Percentiles rank a stretch among this genome's conserved stretches.
phyloP scores from a whole-genome alignment of 306 rosid genomes.

The Mimosa bimucronata region DNA sequence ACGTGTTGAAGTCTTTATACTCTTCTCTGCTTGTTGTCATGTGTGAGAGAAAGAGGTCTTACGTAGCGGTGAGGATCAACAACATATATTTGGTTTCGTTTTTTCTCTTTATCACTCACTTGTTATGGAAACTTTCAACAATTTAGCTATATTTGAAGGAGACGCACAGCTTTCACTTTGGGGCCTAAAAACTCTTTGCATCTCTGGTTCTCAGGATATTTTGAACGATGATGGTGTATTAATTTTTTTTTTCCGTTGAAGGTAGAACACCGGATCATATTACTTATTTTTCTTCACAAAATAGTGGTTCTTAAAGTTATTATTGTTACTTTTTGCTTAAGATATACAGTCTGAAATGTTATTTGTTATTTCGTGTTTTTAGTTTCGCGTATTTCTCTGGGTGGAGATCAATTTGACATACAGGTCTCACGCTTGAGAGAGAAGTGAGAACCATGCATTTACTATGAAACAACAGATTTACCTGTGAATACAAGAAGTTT shows the following conservation, averaged over 20 bases:
- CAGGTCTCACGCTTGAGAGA: background rate
- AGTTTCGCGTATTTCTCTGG: background rate
- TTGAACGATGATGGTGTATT: background rate
- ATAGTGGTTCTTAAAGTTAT: background rate
- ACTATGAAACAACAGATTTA: background rate
- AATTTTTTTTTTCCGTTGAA: background rate
- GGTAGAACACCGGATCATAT: background rate
- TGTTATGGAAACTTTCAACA: constrained; percentile 11
- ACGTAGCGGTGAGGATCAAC: background rate
- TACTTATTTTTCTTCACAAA: background rate
- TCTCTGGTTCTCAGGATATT: background rate
- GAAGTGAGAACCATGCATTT: constrained; percentile 2
- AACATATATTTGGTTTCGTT: background rate
- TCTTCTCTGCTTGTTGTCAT: background rate
- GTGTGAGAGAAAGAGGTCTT: background rate
- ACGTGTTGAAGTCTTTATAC: constrained; percentile 19
- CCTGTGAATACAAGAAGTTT: background rate
- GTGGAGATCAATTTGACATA: background rate
- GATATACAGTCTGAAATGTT: background rate
- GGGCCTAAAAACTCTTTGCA: background rate
- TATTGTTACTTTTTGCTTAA: background rate
- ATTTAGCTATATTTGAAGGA: constrained; percentile 6
- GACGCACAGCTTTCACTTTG: background rate
- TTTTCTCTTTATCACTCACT: background rate
- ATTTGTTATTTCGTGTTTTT: background rate